These are phyloP conservation scores for Jatropha curcas DNA, from an alignment of 345 rosid species.

Conservation along the genomic window DNA sequence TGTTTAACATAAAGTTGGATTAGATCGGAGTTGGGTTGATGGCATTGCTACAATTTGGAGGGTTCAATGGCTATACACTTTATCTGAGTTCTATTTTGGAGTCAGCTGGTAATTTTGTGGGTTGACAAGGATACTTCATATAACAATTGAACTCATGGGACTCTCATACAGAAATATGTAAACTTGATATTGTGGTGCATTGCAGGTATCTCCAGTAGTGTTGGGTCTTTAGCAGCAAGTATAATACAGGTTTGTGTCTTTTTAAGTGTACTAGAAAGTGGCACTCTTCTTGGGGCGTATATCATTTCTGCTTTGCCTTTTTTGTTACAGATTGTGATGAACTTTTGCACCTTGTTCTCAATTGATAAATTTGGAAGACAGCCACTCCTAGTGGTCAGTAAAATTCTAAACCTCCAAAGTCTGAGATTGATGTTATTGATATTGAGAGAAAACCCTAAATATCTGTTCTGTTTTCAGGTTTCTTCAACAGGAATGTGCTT, in stretches of 20 bases:
- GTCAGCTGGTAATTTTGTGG: slow-evolving; percentile 37
- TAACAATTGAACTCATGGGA: not conserved
- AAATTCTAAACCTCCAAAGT: not conserved
- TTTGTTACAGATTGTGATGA: not conserved
- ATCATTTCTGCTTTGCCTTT: not conserved
- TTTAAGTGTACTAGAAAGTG: not conserved
- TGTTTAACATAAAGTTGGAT: not conserved
- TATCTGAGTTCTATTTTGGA: slow-evolving; percentile 37
- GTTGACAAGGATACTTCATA: not conserved
- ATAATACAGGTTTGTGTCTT: slow-evolving; percentile 30
- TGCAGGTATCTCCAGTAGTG: slow-evolving; percentile 32
- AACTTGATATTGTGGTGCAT: not conserved
- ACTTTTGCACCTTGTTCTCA: slow-evolving; percentile 26
- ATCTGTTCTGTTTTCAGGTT: slow-evolving; percentile 16
- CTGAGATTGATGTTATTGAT: not conserved
- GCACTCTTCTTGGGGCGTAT: not conserved
- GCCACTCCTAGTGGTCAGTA: slow-evolving; percentile 39
- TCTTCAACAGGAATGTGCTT: slow-evolving; percentile 44
- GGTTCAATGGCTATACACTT: slow-evolving; percentile 27
- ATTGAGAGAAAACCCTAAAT: not conserved
- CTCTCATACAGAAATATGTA: not conserved
- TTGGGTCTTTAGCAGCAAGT: slow-evolving; percentile 38
- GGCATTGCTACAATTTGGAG: slow-evolving; percentile 46
- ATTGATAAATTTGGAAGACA: slow-evolving; percentile 54
- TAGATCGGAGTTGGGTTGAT: slow-evolving; percentile 54